A percentile compares a stretch with the other conserved stretches of the same genome.
phyloP scores from a whole-genome alignment of 345 rosid species.

The Diplotaxis tenuifolia region DNA sequence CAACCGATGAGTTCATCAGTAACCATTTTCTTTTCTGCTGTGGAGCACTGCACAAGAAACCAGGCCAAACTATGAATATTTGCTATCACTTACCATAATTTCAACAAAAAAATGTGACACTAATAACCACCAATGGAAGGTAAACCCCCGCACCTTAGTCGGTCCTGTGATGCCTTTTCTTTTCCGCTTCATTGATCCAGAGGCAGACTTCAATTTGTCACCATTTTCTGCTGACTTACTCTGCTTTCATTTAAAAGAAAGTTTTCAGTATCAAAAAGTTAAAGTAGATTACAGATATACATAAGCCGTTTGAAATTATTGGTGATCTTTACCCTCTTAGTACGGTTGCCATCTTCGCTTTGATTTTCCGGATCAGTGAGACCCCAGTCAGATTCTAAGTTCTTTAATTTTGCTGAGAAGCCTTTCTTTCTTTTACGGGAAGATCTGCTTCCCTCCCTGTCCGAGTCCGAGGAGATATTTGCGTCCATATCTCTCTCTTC shows the following conservation, averaged over 20 bases:
- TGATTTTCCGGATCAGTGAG: constrained; percentile 44
- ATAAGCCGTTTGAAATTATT: background rate
- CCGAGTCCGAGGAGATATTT: constrained; percentile 36
- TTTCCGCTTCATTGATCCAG: constrained; percentile 65
- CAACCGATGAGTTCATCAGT: constrained; percentile 76
- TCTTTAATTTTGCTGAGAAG: constrained; percentile 40
- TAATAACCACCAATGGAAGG: constrained; percentile 12
- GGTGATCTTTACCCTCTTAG: constrained; percentile 52
- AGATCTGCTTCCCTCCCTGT: constrained; percentile 42
- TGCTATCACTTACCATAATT: background rate
- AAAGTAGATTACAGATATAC: constrained; percentile 3
- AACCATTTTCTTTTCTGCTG: constrained; percentile 49
- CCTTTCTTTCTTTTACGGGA: constrained; percentile 44
- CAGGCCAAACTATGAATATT: constrained; percentile 19
- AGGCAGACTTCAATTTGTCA: constrained; percentile 46
- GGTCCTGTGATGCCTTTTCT: constrained; percentile 68
- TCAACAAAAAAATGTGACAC: constrained; percentile 19
- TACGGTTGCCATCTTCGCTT: constrained; percentile 46
- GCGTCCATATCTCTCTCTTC: constrained; percentile 37
- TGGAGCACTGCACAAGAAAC: constrained; percentile 59
- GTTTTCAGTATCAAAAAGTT: background rate
- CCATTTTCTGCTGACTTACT: constrained; percentile 44
- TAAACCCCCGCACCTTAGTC: constrained; percentile 55
- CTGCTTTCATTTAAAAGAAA: constrained; percentile 37
- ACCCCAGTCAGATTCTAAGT: constrained; percentile 46